Evolutionary conservation across 352 stramenopile genomes (phyloP), one percentile per base, ranked within the genome.

Genomic region (Discostella stelligera): DNA sequence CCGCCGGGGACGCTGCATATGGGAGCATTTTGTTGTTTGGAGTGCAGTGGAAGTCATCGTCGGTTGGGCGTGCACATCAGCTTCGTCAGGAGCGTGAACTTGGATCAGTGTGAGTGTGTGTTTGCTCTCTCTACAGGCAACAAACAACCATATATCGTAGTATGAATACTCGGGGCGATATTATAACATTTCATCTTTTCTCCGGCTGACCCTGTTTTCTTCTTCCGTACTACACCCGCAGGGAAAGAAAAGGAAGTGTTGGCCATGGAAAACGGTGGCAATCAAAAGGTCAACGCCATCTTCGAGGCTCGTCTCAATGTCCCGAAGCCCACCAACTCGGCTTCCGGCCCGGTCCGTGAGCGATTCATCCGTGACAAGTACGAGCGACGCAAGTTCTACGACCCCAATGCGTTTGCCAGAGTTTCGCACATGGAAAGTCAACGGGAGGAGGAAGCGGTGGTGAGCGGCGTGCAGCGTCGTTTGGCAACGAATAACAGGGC

Each of bases 31-130:
- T 98, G 98, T 69, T 99, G 97, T 91, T 96, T 98, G 58, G 96
- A 99, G 80, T 99, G 97, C 82, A 98, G 95, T 23, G 97, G 97
- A 20, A 96, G 97, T 66, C 97, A 99, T 86, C 94, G 97, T 25
- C 95, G 96, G 25, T 85, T 99, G 32, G 97, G 97, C 50, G 96
- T 98, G 2, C 97, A 99, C 86, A 96, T 99, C 81, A 97, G 91
- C 23, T 99, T 99, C 83, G 95, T 99, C 6, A 90, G 97, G 25
- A 98, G 94, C 83, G 92, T 97, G 64, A 98, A 96, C 78, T 89
- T 99, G 64, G 96, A 99, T 93, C 93, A 93, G 59, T 98, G 96
- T 93, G 76, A 83, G 87, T 90, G 27, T 56, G 25, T 44, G 65
- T 58, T 13, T 44, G 16, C 14, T 66, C 18, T 60, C 27, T 5